phyloP scores from a whole-genome alignment of 1,284 basidiomycete species.

The Apiotrichum brassicae region DNA sequence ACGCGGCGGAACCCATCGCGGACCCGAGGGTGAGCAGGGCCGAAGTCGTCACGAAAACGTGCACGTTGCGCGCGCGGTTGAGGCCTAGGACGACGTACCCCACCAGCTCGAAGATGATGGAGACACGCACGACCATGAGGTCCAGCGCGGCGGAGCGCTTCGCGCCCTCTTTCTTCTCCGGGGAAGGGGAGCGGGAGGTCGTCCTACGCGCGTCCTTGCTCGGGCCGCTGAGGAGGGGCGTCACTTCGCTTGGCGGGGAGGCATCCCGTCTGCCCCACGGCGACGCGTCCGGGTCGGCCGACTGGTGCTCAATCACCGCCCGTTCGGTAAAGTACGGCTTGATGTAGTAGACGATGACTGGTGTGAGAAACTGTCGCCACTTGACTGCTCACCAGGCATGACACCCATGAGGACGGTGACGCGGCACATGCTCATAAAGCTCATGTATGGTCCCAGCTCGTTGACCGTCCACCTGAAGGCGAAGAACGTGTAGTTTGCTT shows the following conservation, averaged over 20 bases:
- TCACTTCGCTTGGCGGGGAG: slow-evolving; percentile 2
- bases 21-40: slow-evolving; percentile 32
- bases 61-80: slow-evolving; percentile 11
- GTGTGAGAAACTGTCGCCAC: background rate
- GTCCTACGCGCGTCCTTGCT: background rate
- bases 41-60: slow-evolving; percentile 33
- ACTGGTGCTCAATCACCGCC: slow-evolving; percentile 10
- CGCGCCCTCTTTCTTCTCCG: slow-evolving; percentile 1
- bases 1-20: slow-evolving; percentile 31
- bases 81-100: slow-evolving; percentile 52
- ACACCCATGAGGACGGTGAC: slow-evolving; percentile 59
- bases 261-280: background rate
- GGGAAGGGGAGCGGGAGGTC: background rate
- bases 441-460: slow-evolving; percentile 71
- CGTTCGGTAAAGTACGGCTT: slow-evolving; percentile 33
- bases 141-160: slow-evolving; percentile 37
- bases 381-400: slow-evolving; percentile 52
- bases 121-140: slow-evolving; percentile 35
- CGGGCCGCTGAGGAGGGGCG: slow-evolving; percentile 2
- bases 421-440: slow-evolving; percentile 55
- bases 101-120: slow-evolving; percentile 53
- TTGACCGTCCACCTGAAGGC: slow-evolving; percentile 68
- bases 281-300: slow-evolving; percentile 6
- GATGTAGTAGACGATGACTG: slow-evolving; percentile 39
- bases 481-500: slow-evolving; percentile 63